Evolutionary conservation across 2,329 filamentous ascomycete species (phyloP).

Genomic region (Alternaria solani): DNA sequence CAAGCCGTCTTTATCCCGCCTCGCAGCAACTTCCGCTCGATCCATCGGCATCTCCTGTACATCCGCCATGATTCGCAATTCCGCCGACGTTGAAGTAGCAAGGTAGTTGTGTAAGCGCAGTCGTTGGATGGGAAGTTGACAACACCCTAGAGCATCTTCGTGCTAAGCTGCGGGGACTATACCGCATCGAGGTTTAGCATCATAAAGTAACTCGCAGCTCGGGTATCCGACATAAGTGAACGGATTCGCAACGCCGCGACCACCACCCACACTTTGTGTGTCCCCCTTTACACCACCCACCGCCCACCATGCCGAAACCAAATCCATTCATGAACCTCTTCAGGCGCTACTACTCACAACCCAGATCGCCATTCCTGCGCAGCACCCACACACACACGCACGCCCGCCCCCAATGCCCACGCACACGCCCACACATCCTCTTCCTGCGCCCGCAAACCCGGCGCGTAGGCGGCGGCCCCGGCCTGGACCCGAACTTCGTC

Average conservation of each 20-base stretch:
- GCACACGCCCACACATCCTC: constrained; percentile 33
- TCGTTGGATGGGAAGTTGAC: background rate
- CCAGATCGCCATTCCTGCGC: constrained; percentile 11
- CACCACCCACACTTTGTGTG: background rate
- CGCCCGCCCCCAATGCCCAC: constrained; percentile 48
- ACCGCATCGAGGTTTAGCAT: constrained; percentile 24
- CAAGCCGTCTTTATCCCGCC: constrained; percentile 35
- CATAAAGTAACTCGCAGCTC: constrained; percentile 5
- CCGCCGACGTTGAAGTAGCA: background rate
- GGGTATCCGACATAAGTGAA: constrained; percentile 25
- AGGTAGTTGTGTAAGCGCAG: background rate
- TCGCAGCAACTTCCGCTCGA: background rate
- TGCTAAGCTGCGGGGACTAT: constrained; percentile 23
- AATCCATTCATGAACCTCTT: constrained; percentile 46
- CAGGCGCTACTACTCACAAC: constrained; percentile 37
- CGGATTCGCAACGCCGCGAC: background rate
- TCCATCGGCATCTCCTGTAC: background rate
- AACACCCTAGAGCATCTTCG: constrained; percentile 1
- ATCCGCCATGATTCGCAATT: constrained; percentile 18
- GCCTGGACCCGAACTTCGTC: constrained; percentile 76
- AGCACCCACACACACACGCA: constrained; percentile 20
- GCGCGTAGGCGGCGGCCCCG: constrained; percentile 55
- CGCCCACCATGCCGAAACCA: constrained; percentile 39
- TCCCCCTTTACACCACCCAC: constrained; percentile 2
- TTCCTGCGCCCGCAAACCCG: constrained; percentile 25